phyloP scores from a whole-genome alignment of 1,284 basidiomycete species.

The Neotropicomus parvogracilis region DNA sequence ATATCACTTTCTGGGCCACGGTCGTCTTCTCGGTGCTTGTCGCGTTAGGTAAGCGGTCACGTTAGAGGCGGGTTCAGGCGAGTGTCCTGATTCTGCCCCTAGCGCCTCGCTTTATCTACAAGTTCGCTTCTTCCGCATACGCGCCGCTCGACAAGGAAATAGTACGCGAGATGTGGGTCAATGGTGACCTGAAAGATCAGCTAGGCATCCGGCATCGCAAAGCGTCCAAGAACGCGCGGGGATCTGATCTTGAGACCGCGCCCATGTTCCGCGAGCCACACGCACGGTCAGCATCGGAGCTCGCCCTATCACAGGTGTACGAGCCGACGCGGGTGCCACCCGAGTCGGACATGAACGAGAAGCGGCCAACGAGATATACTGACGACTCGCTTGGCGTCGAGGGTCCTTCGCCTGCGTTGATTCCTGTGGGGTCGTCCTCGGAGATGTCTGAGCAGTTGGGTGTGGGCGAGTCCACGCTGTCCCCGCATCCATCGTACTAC shows the following conservation, averaged over 20 bases:
- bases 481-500: slow-evolving; percentile 55
- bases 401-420: slow-evolving; percentile 4
- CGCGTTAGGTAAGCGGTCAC: slow-evolving; percentile 58
- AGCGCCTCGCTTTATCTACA: slow-evolving; percentile 74
- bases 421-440: slow-evolving; percentile 14
- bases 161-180: slow-evolving; percentile 86
- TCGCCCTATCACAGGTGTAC: slow-evolving; percentile 38
- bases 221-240: slow-evolving; percentile 39
- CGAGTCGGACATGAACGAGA: slow-evolving; percentile 20
- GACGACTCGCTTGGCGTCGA: not conserved
- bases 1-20: slow-evolving; percentile 79
- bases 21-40: slow-evolving; percentile 66
- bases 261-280: slow-evolving; percentile 69
- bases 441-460: not conserved
- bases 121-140: slow-evolving; percentile 66
- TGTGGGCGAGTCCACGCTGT: not conserved
- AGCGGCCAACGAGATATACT: slow-evolving; percentile 1
- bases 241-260: slow-evolving; percentile 49
- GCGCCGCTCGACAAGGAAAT: slow-evolving; percentile 79
- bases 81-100: slow-evolving; percentile 17
- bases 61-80: not conserved
- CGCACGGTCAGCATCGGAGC: slow-evolving; percentile 58
- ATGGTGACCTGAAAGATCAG: slow-evolving; percentile 78
- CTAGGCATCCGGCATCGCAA: slow-evolving; percentile 69
- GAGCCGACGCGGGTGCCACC: slow-evolving; percentile 43